These are phyloP conservation scores for Lenzites betulinus DNA, from an alignment of 768 basidiomycete species.

Conservation along the genomic window DNA sequence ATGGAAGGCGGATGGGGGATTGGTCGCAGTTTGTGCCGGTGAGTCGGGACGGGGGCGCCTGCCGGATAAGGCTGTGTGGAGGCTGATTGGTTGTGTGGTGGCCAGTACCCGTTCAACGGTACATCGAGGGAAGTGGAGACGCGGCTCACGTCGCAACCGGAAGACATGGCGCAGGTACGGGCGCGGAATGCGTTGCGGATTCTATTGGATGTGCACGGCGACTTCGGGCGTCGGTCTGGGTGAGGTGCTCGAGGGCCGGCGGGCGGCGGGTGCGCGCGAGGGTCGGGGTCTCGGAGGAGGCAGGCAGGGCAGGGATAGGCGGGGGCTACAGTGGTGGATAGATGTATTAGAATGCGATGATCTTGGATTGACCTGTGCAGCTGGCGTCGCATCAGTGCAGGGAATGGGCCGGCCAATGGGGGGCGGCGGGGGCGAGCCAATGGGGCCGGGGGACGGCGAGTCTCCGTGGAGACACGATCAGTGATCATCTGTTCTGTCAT, in stretches of 20 bases:
- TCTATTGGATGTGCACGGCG: slow-evolving; percentile 86
- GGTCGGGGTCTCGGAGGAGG: neutral
- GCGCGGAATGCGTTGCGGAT: slow-evolving; percentile 96
- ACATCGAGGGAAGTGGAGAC: slow-evolving; percentile 69
- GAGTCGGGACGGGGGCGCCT: slow-evolving; percentile 23
- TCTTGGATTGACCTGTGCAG: slow-evolving; percentile 18
- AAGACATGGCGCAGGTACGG: slow-evolving; percentile 85
- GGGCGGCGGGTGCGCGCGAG: neutral
- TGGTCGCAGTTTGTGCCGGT: slow-evolving; percentile 28
- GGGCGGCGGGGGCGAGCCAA: slow-evolving; percentile 4
- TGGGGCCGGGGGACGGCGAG: slow-evolving; percentile 1
- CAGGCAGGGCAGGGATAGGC: neutral
- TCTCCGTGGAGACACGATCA: slow-evolving; percentile 26
- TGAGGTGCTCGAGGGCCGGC: slow-evolving; percentile 2
- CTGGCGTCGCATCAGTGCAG: slow-evolving; percentile 9
- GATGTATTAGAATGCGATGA: slow-evolving; percentile 11
- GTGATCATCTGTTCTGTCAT: slow-evolving; percentile 37
- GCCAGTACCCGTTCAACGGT: slow-evolving; percentile 80
- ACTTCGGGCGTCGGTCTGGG: slow-evolving; percentile 48
- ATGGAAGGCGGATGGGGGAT: slow-evolving; percentile 7
- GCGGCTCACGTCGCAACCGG: slow-evolving; percentile 65
- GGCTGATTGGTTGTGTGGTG: slow-evolving; percentile 28
- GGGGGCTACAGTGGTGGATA: neutral
- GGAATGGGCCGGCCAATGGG: slow-evolving; percentile 14
- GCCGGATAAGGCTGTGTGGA: slow-evolving; percentile 14